phyloP scores from a whole-genome alignment of 2,329 filamentous ascomycete genomes.

The Hymenoscyphus albidus region DNA sequence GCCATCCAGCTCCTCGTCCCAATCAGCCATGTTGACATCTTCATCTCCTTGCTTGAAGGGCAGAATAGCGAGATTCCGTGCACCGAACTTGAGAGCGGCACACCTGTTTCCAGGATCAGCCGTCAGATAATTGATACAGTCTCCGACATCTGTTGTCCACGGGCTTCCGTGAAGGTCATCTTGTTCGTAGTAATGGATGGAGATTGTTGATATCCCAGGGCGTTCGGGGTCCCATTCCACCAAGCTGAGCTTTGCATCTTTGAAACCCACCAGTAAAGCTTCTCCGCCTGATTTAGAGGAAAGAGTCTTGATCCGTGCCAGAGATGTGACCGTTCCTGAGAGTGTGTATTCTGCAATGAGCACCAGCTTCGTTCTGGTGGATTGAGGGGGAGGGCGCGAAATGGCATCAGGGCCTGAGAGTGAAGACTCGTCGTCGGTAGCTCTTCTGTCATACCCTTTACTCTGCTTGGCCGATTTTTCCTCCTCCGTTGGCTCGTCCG shows the following conservation, averaged over 20 bases:
- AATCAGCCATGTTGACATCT: constrained; percentile 88
- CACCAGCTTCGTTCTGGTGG: constrained; percentile 71
- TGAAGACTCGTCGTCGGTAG: constrained; percentile 59
- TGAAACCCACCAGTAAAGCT: constrained; percentile 76
- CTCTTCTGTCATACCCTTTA: constrained; percentile 47
- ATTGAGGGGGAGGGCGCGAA: constrained; percentile 58
- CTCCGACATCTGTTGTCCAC: constrained; percentile 72
- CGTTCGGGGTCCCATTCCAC: constrained; percentile 88
- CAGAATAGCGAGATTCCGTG: constrained; percentile 84
- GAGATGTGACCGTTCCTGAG: constrained; percentile 77
- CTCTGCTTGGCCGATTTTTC: constrained; percentile 39
- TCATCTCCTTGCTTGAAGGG: constrained; percentile 85
- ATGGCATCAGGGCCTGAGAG: constrained; percentile 62
- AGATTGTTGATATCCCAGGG: constrained; percentile 77
- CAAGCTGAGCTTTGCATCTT: constrained; percentile 88
- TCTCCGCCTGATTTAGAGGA: constrained; percentile 77
- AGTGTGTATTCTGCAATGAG: constrained; percentile 81
- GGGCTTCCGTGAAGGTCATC: constrained; percentile 81
- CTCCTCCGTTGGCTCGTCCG: constrained; percentile 35
- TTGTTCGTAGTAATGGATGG: constrained; percentile 97
- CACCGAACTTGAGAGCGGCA: constrained; percentile 88
- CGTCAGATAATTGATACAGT: constrained; percentile 75
- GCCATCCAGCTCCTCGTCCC: constrained; percentile 77
- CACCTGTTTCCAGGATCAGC: constrained; percentile 91
- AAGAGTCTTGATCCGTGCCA: constrained; percentile 71